phyloP scores from a whole-genome alignment of 192 early-diverging fungal species.

The Entophlyctis helioformis region DNA sequence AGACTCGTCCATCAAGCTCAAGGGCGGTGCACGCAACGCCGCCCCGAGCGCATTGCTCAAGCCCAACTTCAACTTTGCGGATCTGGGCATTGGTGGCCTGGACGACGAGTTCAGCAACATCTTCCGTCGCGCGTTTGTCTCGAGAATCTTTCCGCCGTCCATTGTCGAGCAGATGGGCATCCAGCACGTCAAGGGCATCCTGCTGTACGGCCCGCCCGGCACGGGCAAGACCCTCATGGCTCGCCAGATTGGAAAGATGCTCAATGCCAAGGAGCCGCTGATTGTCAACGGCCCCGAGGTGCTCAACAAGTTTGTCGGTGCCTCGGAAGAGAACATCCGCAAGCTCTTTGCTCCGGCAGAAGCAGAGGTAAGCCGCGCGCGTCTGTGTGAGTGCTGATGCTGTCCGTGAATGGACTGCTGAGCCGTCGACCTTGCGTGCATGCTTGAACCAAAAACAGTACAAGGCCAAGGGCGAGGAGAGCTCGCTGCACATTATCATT shows the following conservation, averaged over 20 bases:
- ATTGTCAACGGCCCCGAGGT: constrained; percentile 96
- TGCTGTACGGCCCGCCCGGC: constrained; percentile 79
- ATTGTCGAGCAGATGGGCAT: constrained; percentile 93
- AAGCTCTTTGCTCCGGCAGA: constrained; percentile 94
- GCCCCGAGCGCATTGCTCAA: constrained; percentile 69
- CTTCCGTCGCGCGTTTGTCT: constrained; percentile 94
- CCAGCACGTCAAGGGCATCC: constrained; percentile 80
- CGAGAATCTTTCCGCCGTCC: constrained; percentile 87
- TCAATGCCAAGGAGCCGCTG: constrained; percentile 84
- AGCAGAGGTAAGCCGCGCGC: constrained; percentile 44
- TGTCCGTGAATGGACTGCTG: too few species aligned
- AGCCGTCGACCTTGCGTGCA: too few species aligned
- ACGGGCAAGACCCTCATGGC: constrained; percentile 98
- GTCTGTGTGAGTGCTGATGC: too few species aligned
- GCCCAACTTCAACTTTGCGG: constrained; percentile 93
- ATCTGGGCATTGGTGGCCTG: constrained; percentile 95
- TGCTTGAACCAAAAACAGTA: too few species aligned
- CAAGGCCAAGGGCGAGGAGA: constrained; percentile 82
- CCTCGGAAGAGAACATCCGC: constrained; percentile 91
- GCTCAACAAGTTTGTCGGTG: constrained; percentile 92
- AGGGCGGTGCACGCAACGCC: constrained; percentile 38
- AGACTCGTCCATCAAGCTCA: constrained; percentile 65
- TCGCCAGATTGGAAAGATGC: constrained; percentile 97
- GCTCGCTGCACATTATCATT: constrained; percentile 91
- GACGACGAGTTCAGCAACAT: constrained; percentile 89